A percentile compares a stretch with the other conserved stretches of the same genome.
phyloP scores from a whole-genome alignment of 106 monocot genomes.

The Dendrobium nobile region DNA sequence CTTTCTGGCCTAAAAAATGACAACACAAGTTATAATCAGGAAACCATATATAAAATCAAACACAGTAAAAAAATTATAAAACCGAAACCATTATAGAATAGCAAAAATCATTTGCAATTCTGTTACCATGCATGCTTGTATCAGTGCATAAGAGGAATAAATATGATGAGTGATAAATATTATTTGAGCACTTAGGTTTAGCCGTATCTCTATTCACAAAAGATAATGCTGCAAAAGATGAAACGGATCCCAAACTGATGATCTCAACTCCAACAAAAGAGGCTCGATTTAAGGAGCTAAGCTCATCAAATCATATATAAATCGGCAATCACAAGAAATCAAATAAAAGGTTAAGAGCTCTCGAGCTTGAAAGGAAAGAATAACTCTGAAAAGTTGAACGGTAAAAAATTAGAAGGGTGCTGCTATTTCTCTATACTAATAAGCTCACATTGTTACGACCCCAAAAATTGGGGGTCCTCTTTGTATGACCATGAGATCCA shows the following conservation, averaged over 20 bases:
- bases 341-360: neutral
- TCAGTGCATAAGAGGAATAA: neutral
- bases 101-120: neutral
- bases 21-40: slow-evolving; percentile 2
- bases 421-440: neutral
- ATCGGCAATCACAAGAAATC: neutral
- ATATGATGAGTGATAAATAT: neutral
- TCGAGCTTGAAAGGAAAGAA: neutral
- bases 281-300: neutral
- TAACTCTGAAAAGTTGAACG: neutral
- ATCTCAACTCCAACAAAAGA: neutral
- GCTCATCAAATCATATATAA: neutral
- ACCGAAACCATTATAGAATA: neutral
- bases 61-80: neutral
- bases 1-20: slow-evolving; percentile 60
- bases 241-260: neutral
- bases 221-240: neutral
- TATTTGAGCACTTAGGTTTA: neutral
- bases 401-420: neutral
- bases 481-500: slow-evolving; percentile 41
- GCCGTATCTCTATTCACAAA: neutral
- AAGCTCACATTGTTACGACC: slow-evolving; percentile 70
- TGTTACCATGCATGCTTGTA: neutral
- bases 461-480: slow-evolving; percentile 72
- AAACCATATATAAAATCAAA: neutral